A percentile compares a stretch with the other conserved stretches of the same genome.
phyloP scores from a whole-genome alignment of 2,329 filamentous ascomycete genomes.

The Microdochium paspali region DNA sequence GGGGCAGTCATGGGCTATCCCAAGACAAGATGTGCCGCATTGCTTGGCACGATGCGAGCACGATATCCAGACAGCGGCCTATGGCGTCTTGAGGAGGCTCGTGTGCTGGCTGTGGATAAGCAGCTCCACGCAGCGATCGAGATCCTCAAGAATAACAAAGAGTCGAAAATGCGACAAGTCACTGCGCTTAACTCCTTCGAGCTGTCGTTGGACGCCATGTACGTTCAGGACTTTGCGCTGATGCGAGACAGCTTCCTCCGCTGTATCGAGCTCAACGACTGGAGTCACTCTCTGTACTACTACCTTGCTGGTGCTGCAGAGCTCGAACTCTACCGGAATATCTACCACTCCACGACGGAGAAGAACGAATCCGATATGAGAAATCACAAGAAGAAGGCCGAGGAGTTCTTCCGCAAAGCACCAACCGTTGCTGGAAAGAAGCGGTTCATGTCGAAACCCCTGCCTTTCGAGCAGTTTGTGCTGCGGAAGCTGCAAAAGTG shows the following conservation, averaged over 20 bases:
- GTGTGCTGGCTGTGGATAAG: constrained; percentile 60
- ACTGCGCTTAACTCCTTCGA: constrained; percentile 82
- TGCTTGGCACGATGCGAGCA: constrained; percentile 65
- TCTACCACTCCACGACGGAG: constrained; percentile 27
- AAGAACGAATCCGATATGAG: constrained; percentile 34
- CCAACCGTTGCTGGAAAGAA: constrained; percentile 73
- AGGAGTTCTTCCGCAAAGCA: constrained; percentile 61
- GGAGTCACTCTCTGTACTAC: constrained; percentile 84
- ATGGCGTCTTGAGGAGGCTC: constrained; percentile 83
- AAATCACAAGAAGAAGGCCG: constrained; percentile 53
- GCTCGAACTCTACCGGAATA: constrained; percentile 70
- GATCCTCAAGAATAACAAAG: constrained; percentile 48
- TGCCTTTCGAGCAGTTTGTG: constrained; percentile 85
- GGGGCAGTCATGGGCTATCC: constrained; percentile 63
- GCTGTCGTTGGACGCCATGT: constrained; percentile 68
- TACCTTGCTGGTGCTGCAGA: constrained; percentile 76
- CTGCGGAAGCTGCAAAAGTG: constrained; percentile 79
- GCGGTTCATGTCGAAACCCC: constrained; percentile 76
- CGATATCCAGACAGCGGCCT: constrained; percentile 75
- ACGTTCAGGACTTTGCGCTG: constrained; percentile 64
- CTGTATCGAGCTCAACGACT: constrained; percentile 76
- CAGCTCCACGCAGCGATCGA: constrained; percentile 59
- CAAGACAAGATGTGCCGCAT: constrained; percentile 49
- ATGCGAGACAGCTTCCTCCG: constrained; percentile 67
- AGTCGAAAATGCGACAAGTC: constrained; percentile 78